Evolutionary conservation across 2,329 filamentous ascomycete species (phyloP), one percentile per base, ranked within the genome.

Genomic region (Arthrinium phaeospermum): DNA sequence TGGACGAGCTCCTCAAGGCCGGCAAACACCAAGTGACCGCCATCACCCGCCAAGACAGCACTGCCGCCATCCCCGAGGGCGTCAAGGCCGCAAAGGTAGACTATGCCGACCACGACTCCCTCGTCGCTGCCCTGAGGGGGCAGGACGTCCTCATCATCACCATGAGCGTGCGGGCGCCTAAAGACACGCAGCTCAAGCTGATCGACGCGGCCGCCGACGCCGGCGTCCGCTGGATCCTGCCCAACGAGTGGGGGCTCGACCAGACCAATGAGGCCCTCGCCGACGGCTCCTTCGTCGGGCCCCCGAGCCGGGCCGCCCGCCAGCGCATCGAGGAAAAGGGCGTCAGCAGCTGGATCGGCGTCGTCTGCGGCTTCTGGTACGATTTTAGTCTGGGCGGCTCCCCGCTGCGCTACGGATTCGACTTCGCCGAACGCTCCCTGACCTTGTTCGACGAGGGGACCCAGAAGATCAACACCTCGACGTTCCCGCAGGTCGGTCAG

Each of bases 131-230:
- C 2, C 84, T 91, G 2, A 77, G 81, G 44, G 88, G 83, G 72
- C 88, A 91, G 73, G 84, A 91, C n/a, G 86, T 85, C 49, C 81
- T 91, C 3, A 82, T 91, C 75, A 90, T 91, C 71, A 89, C 88
- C 13, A 77, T 91, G 72, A 74, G 83, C 27, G 47, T 51, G 19
- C 12, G 14, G 77, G 88, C 86, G 0, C 82, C 87, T 0, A 78
- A 73, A 0, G 85, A 86, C 13, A 84, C 84, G 1, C 85, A 89
- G 61, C 77, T 76, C 70, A 87, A 87, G 73, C 81, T 91, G 24
- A 80, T 91, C 73, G 79, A 82, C 8, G 90, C 90, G 0, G 90
- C 90, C 0, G 86, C 85, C 5, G 84, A 85, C 46, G 89, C 90
- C 0, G 85, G 86, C 1, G 83, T 91, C 2, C 82, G 84, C 1